Evolutionary conservation across 257 asterid genomes (phyloP), one percentile per base, ranked within the genome.

Genomic region (Cordia subcordata): DNA sequence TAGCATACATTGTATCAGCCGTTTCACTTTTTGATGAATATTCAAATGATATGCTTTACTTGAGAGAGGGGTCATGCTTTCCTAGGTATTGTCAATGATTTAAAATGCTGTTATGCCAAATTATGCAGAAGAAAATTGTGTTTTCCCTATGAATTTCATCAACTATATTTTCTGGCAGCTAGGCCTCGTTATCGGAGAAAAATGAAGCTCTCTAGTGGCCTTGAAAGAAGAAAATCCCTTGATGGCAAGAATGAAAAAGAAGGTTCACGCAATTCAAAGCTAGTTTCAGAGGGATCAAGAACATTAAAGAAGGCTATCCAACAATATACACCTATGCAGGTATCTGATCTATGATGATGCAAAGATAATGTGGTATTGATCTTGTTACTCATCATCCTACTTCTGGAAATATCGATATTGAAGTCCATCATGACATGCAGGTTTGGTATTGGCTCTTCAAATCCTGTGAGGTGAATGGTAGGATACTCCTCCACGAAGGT

Each of bases 361-460:
- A 40, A 17, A 39, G 50, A 35, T 18, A 58, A 3, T 33, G 55
- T 27, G 23, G 35, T 39, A 8, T 15, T 10, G 32, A 19, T n/a
- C 22, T 12, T 42, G 23, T 22, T 27, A 6, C 35, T 1, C 3
- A 27, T 27, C 6, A 20, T 23, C 27, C 53, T 9, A 38, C 33
- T 38, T 12, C 22, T 47, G 38, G n/a, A 50, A 21, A 51, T 21
- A 5, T 55, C 54, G 70, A 21, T 61, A 16, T 50, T 23, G 5
- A 62, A 72, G 38, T 57, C 55, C 53, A 64, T 40, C 47, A 11
- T 11, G 20, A 49, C 44, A 10, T 49, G 59, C 59, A 85, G 96
- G 89, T 87, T 8, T 90, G 96, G 98, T 93, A 82, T 71, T 85
- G 94, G 94, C 89, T 90, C 67, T 90, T 87, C 72, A 83, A 75